These are phyloP conservation scores for Zea luxurians DNA, from an alignment of 176 grass and related monocot species.

Conservation along the genomic window DNA sequence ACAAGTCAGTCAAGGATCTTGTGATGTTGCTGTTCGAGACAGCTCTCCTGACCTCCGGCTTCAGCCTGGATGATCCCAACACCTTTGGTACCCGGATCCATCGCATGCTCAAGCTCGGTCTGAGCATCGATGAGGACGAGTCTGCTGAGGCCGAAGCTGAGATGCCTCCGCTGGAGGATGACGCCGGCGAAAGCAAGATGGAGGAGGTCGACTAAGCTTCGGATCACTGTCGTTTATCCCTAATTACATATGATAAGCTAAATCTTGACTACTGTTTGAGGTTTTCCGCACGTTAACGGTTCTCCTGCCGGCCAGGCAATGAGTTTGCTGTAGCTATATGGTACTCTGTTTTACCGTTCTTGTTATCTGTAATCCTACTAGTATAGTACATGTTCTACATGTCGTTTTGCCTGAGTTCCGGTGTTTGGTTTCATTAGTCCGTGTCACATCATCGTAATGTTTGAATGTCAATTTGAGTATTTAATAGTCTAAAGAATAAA, in stretches of 20 bases:
- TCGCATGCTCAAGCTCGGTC: slow-evolving; percentile 89
- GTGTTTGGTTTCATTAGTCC: too few species aligned
- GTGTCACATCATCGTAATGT: too few species aligned
- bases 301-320: slow-evolving; percentile 11
- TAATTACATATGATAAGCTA: neutral
- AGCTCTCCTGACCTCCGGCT: slow-evolving; percentile 79
- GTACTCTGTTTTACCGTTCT: slow-evolving; percentile 7
- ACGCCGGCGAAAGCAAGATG: slow-evolving; percentile 93
- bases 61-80: slow-evolving; percentile 87
- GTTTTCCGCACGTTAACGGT: slow-evolving; percentile 35
- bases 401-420: neutral
- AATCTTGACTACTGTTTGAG: slow-evolving; percentile 18
- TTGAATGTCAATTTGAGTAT: too few species aligned
- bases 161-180: slow-evolving; percentile 85
- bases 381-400: slow-evolving; percentile 3
- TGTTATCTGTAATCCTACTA: slow-evolving; percentile 4
- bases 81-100: slow-evolving; percentile 84
- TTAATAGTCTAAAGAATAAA: too few species aligned
- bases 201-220: slow-evolving; percentile 87
- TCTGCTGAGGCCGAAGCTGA: slow-evolving; percentile 52
- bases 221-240: neutral
- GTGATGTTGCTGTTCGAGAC: slow-evolving; percentile 84
- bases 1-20: slow-evolving; percentile 89
- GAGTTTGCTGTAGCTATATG: neutral
- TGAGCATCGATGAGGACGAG: slow-evolving; percentile 83